Conservation (phyloP, 306 rosid species). For the Sicyos edulis region DNA sequence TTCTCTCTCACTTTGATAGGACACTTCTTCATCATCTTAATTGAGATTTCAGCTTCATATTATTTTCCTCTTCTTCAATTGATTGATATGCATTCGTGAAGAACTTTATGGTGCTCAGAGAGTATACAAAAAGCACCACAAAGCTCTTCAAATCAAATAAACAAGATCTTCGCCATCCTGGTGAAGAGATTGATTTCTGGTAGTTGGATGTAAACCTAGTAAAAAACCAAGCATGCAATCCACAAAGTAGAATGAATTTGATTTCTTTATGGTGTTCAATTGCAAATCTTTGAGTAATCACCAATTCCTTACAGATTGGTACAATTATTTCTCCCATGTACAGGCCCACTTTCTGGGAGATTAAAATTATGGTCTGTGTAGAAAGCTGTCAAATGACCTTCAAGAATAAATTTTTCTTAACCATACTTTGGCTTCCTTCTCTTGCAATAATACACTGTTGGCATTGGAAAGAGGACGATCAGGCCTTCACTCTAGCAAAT, state of each 20-base stretch:
- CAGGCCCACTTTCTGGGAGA: neutral
- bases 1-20: neutral
- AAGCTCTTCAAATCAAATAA: neutral
- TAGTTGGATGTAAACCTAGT: neutral
- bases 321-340: neutral
- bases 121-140: neutral
- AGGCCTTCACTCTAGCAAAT: neutral
- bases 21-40: neutral
- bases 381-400: neutral
- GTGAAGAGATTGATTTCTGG: constrained; percentile 1
- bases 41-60: neutral
- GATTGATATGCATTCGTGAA: neutral
- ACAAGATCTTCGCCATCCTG: neutral
- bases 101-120: constrained; percentile 2
- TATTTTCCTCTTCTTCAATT: neutral
- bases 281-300: neutral
- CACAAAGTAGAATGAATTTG: neutral
- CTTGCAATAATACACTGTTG: neutral
- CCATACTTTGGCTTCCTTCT: neutral
- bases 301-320: neutral
- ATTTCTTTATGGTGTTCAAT: neutral
- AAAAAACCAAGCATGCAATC: neutral
- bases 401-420: neutral
- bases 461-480: neutral
- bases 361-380: neutral